Conservation (phyloP, 2,329 filamentous ascomycete species). For the Huntiella abstrusa region DNA sequence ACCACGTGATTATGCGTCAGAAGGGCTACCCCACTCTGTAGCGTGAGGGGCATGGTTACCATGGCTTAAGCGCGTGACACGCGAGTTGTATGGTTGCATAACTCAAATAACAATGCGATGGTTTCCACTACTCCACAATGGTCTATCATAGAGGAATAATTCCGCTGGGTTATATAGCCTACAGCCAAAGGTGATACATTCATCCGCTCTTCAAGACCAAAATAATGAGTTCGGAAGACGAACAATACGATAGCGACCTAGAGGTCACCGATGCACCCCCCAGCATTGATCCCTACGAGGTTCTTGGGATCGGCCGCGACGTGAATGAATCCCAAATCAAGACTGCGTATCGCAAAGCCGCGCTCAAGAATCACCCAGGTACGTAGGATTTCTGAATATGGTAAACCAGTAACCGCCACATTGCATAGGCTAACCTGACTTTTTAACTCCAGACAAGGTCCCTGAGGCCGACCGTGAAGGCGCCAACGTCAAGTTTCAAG, state of each 20-base stretch:
- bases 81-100: no score
- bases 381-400: slow-evolving; percentile 15
- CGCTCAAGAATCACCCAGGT: slow-evolving; percentile 76
- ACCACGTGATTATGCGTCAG: no score
- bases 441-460: slow-evolving; percentile 50
- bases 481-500: slow-evolving; percentile 70
- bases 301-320: slow-evolving; percentile 50
- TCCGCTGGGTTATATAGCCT: no score
- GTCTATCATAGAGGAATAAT: no score
- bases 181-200: no score
- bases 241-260: not conserved
- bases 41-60: no score
- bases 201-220: not conserved
- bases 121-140: no score
- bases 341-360: slow-evolving; percentile 76
- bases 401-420: not conserved
- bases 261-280: slow-evolving; percentile 33
- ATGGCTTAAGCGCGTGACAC: no score
- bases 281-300: slow-evolving; percentile 55
- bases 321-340: slow-evolving; percentile 70
- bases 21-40: no score
- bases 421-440: slow-evolving; percentile 11
- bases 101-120: no score
- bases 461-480: slow-evolving; percentile 43
- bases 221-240: slow-evolving; percentile 7